Conservation (phyloP, 495 filamentous ascomycete species). For the Cercophora newfieldiana region DNA sequence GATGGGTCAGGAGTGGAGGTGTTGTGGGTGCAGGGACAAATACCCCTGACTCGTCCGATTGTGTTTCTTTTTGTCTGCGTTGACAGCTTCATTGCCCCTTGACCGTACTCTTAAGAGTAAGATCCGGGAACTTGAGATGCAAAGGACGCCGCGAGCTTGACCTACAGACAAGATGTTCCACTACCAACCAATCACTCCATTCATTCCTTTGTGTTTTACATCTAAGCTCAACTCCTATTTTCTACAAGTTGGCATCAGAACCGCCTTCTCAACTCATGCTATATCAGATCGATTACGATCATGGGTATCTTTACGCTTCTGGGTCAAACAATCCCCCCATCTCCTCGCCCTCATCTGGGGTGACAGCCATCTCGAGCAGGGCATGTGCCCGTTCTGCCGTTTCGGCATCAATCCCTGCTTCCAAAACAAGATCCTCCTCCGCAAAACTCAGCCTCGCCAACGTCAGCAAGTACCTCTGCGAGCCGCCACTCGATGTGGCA, state of each 20-base stretch:
- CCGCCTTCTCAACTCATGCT: not conserved
- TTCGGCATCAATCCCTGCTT: constrained; percentile 38
- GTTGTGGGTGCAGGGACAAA: too few relatives aligned
- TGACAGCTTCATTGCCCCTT: too few relatives aligned
- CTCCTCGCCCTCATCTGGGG: constrained; percentile 45
- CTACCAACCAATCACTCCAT: too few relatives aligned
- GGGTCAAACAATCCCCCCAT: constrained; percentile 42
- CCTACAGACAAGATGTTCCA: too few relatives aligned
- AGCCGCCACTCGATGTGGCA: constrained; percentile 33
- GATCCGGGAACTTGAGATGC: too few relatives aligned
- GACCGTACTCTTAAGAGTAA: too few relatives aligned
- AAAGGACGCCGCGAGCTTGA: too few relatives aligned
- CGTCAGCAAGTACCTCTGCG: constrained; percentile 45
- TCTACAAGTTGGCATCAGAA: too few relatives aligned
- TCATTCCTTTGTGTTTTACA: too few relatives aligned
- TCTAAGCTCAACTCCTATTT: not conserved
- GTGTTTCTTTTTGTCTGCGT: too few relatives aligned
- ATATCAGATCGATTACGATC: not conserved
- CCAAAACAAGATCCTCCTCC: constrained; percentile 46
- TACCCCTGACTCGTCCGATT: too few relatives aligned
- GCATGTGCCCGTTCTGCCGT: constrained; percentile 51
- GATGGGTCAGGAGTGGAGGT: not conserved
- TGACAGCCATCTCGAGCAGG: constrained; percentile 47
- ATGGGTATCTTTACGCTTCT: not conserved
- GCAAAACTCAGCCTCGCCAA: constrained; percentile 49